Evolutionary conservation across 495 filamentous ascomycete genomes (phyloP).

Genomic region (Neurospora cerealis): DNA sequence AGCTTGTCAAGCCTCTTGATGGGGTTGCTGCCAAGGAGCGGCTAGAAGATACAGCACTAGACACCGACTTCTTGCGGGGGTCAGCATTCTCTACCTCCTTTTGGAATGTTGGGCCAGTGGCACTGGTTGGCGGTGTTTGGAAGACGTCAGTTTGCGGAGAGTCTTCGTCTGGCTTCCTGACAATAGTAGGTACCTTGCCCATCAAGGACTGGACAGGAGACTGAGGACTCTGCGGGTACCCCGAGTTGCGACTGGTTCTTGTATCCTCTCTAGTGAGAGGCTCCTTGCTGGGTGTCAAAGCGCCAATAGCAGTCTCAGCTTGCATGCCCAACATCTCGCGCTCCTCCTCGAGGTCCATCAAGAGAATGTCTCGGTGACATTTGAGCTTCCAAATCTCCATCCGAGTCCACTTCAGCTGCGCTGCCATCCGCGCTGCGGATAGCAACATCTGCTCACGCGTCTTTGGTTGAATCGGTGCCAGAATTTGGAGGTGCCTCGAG

Average conservation of each 20-base stretch:
- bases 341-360: conserved; percentile 77
- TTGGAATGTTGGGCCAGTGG: conserved; percentile 34
- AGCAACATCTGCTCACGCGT: conserved; percentile 78
- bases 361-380: conserved; percentile 83
- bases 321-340: conserved; percentile 28
- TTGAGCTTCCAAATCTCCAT: conserved; percentile 89
- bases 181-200: conserved; percentile 17
- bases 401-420: conserved; percentile 84
- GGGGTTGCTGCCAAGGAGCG: conserved; percentile 20
- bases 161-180: conserved; percentile 22
- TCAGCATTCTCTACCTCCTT: conserved; percentile 27
- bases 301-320: conserved; percentile 13
- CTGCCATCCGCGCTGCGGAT: conserved; percentile 75
- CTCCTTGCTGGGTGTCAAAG: conserved; percentile 9
- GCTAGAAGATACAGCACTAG: conserved; percentile 30
- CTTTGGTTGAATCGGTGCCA: conserved; percentile 79
- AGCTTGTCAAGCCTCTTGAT: conserved; percentile 15
- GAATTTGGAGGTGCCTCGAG: conserved; percentile 81
- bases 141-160: conserved; percentile 31
- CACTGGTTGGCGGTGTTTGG: conserved; percentile 36
- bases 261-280: conserved; percentile 18
- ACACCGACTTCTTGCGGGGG: conserved; percentile 31
- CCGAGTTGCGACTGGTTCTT: conserved; percentile 13
- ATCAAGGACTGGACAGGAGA: conserved; percentile 23
- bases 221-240: conserved; percentile 19